A percentile compares a stretch with the other conserved stretches of the same genome.
phyloP scores from a whole-genome alignment of 176 grass and related monocot species.

The Secale cereale region DNA sequence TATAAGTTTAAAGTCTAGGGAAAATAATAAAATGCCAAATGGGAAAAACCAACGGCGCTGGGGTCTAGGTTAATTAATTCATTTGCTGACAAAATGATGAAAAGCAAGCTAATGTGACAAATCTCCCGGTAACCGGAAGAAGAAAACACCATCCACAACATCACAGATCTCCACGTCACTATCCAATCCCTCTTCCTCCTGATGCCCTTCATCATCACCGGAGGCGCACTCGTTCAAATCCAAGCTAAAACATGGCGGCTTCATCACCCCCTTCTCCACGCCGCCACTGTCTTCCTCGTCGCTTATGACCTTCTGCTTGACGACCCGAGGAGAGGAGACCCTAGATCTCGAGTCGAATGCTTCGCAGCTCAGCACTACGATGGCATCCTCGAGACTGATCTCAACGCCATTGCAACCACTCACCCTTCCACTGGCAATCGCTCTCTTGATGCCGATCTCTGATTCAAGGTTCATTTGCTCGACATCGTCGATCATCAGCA shows the following conservation, averaged over 20 bases:
- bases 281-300: background rate
- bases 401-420: slow-evolving; percentile 34
- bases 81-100: background rate
- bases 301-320: slow-evolving; percentile 31
- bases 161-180: slow-evolving; percentile 26
- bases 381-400: slow-evolving; percentile 49
- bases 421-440: slow-evolving; percentile 42
- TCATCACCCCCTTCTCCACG: slow-evolving; percentile 8
- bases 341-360: slow-evolving; percentile 37
- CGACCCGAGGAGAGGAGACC: slow-evolving; percentile 31
- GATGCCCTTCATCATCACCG: slow-evolving; percentile 15
- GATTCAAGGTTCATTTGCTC: slow-evolving; percentile 42
- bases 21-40: background rate
- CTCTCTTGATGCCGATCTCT: slow-evolving; percentile 35
- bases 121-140: slow-evolving; percentile 35
- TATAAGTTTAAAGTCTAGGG: background rate
- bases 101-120: slow-evolving; percentile 31
- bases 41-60: background rate
- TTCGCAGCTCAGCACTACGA: slow-evolving; percentile 71
- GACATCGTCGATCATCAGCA: slow-evolving; percentile 62
- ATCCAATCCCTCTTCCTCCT: slow-evolving; percentile 16
- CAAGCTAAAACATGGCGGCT: slow-evolving; percentile 37
- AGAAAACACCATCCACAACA: slow-evolving; percentile 63
- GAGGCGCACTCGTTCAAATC: slow-evolving; percentile 67
- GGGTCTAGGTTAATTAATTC: background rate